Conservation (phyloP, 2,329 filamentous ascomycete genomes). For the Colletotrichum sp. region DNA sequence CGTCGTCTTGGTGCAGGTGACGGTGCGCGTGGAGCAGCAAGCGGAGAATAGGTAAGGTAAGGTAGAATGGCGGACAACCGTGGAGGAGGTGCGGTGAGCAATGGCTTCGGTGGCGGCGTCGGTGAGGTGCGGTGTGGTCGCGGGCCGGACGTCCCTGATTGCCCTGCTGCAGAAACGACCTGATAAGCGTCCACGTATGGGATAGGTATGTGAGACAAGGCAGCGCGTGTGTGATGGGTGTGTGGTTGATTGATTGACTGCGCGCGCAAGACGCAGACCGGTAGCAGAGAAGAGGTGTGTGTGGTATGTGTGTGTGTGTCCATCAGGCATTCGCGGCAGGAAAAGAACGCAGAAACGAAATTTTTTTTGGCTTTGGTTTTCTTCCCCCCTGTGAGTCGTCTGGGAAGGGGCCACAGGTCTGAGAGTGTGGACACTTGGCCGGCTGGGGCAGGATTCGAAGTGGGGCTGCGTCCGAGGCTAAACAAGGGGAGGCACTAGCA, state of each 20-base stretch:
- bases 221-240: neutral
- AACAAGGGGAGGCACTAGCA: neutral
- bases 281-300: neutral
- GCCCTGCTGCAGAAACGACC: neutral
- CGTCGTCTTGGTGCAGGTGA: neutral
- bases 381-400: neutral
- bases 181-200: neutral
- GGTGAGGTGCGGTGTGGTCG: neutral
- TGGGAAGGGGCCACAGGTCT: neutral
- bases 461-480: constrained; percentile 1
- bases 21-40: constrained; percentile 18
- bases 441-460: neutral
- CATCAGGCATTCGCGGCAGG: neutral
- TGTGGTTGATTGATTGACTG: neutral
- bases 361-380: constrained; percentile 3
- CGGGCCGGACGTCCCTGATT: neutral
- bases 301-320: neutral
- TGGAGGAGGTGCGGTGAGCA: neutral
- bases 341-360: constrained; percentile 7
- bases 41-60: neutral
- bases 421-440: neutral
- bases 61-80: neutral
- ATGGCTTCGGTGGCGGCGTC: neutral
- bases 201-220: neutral
- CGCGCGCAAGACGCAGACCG: neutral